phyloP scores from a whole-genome alignment of 352 stramenopile genomes.

The Phytopythium chamaehyphon region DNA sequence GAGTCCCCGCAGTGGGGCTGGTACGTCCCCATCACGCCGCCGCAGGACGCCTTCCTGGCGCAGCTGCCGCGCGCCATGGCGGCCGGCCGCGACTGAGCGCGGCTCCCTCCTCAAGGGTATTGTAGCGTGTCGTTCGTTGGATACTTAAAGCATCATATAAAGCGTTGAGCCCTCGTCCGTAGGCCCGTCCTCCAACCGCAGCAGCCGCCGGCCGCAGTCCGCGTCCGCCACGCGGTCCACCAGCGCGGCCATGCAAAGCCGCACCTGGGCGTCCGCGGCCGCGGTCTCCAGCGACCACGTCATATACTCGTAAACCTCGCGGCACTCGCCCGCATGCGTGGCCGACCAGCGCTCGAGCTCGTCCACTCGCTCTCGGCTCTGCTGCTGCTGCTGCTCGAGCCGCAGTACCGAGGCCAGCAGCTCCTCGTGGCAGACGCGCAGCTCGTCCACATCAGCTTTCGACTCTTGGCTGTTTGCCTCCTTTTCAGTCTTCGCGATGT shows the following conservation, averaged over 20 bases:
- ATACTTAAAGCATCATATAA: no score
- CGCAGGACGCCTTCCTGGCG: constrained; percentile 50
- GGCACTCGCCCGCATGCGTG: constrained; percentile 43
- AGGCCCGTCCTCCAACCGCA: constrained; percentile 6
- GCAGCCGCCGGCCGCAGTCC: constrained; percentile 11
- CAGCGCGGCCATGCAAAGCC: constrained; percentile 16
- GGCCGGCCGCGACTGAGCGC: no score
- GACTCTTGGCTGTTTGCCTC: neutral
- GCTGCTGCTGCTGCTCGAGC: constrained; percentile 1
- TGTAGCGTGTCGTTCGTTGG: no score
- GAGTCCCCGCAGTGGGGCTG: constrained; percentile 85
- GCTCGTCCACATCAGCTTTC: neutral
- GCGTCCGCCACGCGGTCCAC: constrained; percentile 29
- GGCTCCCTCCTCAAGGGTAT: no score
- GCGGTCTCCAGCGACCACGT: constrained; percentile 33
- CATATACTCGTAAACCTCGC: constrained; percentile 51
- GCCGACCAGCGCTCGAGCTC: constrained; percentile 35
- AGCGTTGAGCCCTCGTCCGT: neutral
- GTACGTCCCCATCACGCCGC: constrained; percentile 84
- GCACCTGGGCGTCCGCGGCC: constrained; percentile 21
- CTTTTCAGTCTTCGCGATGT: no score
- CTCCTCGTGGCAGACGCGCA: neutral
- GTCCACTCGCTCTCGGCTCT: constrained; percentile 7
- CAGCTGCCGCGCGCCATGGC: constrained; percentile 13
- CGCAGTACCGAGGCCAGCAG: neutral